Evolutionary conservation across 768 basidiomycete species (phyloP).

Genomic region (Naganishia friedmannii): DNA sequence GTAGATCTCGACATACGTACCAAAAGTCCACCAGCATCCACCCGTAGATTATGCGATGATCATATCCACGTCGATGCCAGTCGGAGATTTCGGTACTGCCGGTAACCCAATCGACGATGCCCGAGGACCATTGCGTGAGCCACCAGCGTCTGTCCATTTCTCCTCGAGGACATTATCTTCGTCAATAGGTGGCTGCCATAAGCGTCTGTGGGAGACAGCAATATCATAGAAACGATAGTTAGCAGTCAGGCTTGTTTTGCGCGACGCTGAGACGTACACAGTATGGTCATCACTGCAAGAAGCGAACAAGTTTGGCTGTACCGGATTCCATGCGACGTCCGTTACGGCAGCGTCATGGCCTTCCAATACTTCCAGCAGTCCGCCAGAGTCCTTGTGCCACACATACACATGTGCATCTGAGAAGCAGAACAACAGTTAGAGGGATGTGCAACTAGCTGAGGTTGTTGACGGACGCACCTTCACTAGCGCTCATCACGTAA

Average conservation of each 20-base stretch:
- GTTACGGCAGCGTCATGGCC: constrained; percentile 91
- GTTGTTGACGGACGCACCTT: constrained; percentile 61
- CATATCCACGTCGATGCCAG: constrained; percentile 17
- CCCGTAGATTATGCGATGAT: constrained; percentile 8
- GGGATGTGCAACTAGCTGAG: neutral
- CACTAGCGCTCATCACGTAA: constrained; percentile 89
- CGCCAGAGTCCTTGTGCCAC: constrained; percentile 84
- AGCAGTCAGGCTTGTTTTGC: neutral
- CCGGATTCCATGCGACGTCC: constrained; percentile 92
- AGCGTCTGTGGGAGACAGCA: constrained; percentile 34
- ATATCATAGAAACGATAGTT: neutral
- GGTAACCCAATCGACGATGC: neutral
- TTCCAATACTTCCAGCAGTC: constrained; percentile 76
- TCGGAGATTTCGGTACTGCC: constrained; percentile 9
- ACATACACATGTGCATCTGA: constrained; percentile 89
- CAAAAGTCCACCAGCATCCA: neutral
- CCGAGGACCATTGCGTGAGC: neutral
- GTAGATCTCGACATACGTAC: neutral
- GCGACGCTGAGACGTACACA: constrained; percentile 55
- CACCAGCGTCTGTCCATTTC: neutral
- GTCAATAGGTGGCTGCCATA: constrained; percentile 45
- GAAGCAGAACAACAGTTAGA: constrained; percentile 19
- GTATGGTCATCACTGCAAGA: constrained; percentile 90
- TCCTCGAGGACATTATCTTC: neutral
- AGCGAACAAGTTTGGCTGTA: constrained; percentile 85